Base-by-base conservation (phyloP, 352 stramenopile genomes). In the Blastocystis sp. region DNA sequence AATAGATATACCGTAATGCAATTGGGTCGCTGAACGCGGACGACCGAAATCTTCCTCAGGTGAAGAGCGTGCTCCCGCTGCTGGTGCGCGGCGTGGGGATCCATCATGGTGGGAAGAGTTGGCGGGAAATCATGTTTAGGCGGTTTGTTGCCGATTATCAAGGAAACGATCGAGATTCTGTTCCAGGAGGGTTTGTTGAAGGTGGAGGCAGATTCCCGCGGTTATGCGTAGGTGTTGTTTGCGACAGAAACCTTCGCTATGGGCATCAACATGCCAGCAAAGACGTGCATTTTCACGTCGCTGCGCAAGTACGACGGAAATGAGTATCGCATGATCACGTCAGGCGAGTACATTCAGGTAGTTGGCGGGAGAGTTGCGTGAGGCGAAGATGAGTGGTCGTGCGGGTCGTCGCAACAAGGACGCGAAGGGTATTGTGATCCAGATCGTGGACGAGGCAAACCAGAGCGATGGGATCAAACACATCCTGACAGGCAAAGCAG, bases 191-290 rank as follows among this genome's bases (percentile, higher is more conserved):
- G 96, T n/a, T 91, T 99, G 29, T 94, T 99, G 74, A 99, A 99
- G 93, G 95, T n/a, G n/a, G n/a, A n/a, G n/a, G n/a, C n/a, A n/a
- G n/a, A n/a, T n/a, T n/a, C n/a, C n/a, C n/a, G n/a, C n/a, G n/a
- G n/a, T n/a, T n/a, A n/a, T n/a, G n/a, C n/a, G n/a, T n/a, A n/a
- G n/a, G n/a, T 95, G 66, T 91, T 99, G 0, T 99, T 99, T 92
- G 97, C 97, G 1, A 99, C 97, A 0, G 97, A 99, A 90, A 98
- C 95, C 2, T 96, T 96, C 90, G 95, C 95, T 2, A 98, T 98
- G 94, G 96, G 97, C 55, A 95, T 99, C 79, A 99, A 99, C 92
- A 99, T 99, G 97, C 97, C 97, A 80, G 97, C 97, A 1, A 98
- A 98, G 92, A 99, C 97, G 24, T 97, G 99, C 35, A 96, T 99